Percentiles rank a stretch among this genome's conserved stretches.
Evolutionary conservation across 495 filamentous ascomycete species (phyloP).

Genomic region (Penicillium ochrochloron): DNA sequence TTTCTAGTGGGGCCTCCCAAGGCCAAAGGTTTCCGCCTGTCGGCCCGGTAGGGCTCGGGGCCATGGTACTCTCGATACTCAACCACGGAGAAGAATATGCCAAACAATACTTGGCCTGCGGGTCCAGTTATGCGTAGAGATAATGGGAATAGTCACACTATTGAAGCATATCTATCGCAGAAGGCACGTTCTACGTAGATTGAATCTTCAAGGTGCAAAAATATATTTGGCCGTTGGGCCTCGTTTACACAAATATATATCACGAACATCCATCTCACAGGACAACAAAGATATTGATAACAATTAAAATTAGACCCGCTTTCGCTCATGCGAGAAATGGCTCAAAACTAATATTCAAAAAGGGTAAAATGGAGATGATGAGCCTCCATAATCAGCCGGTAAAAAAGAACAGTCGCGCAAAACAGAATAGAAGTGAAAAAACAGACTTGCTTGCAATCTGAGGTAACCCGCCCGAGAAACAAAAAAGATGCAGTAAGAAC

Average conservation of each 20-base stretch:
- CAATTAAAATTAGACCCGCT: slow-evolving; percentile 20
- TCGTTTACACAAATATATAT: background rate
- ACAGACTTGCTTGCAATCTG: slow-evolving; percentile 14
- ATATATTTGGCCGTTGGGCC: background rate
- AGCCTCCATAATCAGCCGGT: slow-evolving; percentile 5
- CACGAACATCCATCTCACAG: slow-evolving; percentile 1
- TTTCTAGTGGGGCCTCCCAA: background rate
- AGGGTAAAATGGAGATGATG: slow-evolving; percentile 9
- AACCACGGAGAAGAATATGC: background rate
- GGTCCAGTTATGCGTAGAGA: background rate
- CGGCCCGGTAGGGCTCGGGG: background rate
- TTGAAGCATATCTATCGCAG: background rate
- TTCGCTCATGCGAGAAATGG: slow-evolving; percentile 7
- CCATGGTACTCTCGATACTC: background rate
- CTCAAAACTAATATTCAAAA: slow-evolving; percentile 14
- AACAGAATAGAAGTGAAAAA: slow-evolving; percentile 11
- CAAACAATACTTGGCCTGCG: background rate
- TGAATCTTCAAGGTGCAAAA: background rate
- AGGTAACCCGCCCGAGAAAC: slow-evolving; percentile 16
- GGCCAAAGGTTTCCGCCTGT: background rate
- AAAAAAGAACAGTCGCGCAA: slow-evolving; percentile 15
- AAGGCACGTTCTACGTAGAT: background rate
- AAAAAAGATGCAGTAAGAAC: slow-evolving; percentile 5
- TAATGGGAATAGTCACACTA: background rate
- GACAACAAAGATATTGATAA: background rate